Conservation (phyloP, 2,329 filamentous ascomycete genomes). For the Aschersonia sp. region DNA sequence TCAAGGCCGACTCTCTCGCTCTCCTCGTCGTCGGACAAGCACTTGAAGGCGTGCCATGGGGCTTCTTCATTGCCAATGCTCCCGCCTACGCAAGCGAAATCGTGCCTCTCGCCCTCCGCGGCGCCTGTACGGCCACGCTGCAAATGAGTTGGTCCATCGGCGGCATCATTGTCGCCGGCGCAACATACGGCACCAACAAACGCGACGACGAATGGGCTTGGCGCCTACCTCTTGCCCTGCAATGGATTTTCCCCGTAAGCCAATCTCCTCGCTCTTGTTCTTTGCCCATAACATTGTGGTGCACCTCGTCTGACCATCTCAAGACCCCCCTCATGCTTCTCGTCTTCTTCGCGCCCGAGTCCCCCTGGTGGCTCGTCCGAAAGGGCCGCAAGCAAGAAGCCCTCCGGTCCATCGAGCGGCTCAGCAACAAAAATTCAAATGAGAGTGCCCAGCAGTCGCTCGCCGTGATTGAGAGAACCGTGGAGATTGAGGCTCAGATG, state of each 20-base stretch:
- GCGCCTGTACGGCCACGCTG: constrained; percentile 41
- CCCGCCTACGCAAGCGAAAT: constrained; percentile 48
- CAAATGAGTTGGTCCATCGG: constrained; percentile 54
- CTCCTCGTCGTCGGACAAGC: constrained; percentile 36
- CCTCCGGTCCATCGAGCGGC: constrained; percentile 27
- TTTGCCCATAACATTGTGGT: background rate
- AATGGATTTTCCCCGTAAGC: constrained; percentile 38
- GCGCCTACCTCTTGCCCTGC: constrained; percentile 36
- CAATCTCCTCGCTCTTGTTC: background rate
- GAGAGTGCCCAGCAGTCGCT: constrained; percentile 21
- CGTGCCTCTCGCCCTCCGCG: constrained; percentile 40
- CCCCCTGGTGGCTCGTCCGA: background rate
- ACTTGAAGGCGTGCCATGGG: constrained; percentile 46
- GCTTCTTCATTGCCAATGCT: constrained; percentile 48
- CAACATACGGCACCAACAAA: constrained; percentile 36
- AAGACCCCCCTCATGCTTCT: constrained; percentile 36
- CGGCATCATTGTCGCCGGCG: constrained; percentile 40
- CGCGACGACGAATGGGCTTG: constrained; percentile 11
- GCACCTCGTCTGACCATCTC: background rate
- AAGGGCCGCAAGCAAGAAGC: constrained; percentile 15
- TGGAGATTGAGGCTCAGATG: constrained; percentile 33
- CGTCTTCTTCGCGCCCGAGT: background rate
- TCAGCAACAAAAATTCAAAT: constrained; percentile 18
- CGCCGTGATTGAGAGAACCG: constrained; percentile 41
- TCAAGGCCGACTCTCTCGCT: constrained; percentile 15